Evolutionary conservation across 192 early-diverging fungal genomes (phyloP), one percentile per base, ranked within the genome.

Genomic region (Mortierella claussenii): DNA sequence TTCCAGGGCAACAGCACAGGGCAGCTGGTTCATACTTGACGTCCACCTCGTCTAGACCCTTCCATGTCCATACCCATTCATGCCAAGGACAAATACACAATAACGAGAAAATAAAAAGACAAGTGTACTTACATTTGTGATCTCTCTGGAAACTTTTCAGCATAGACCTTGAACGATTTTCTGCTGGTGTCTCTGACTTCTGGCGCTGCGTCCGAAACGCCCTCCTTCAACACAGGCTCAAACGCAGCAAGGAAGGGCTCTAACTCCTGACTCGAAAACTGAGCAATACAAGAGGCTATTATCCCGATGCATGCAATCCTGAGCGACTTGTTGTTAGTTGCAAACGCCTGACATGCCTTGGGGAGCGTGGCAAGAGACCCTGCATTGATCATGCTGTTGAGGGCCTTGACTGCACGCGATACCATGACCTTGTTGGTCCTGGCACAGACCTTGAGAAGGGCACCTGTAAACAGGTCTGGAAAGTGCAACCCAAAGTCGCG

Each of bases 341-440:
- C 46, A 13, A 89, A 69, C 1, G 84, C 80, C 23, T 85, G 79
- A 55, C 86, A 86, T 24, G 92, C 81, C 21, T 79, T 82, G 9
- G 86, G 85, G 26, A 87, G 75, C 23, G 80, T 69, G 10, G 88
- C 71, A 9, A 90, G 53, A 28, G 85, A 81, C 13, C 83, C 76
- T 21, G 84, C 68, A n/a, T 84, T 85, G 57, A 93, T 87, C 0
- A 92, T 88, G 1, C 81, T 81, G 17, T 80, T 86, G 34, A 93
- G 66, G 27, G 89, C 87, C 58, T 84, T 83, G 30, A 85, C 65
- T 6, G 87, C 89, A 43, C 88, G 84, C 4, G 79, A 81, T 32
- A 91, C 85, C 80, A 89, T 87, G 27, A 94, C 86, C 63, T 90
- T 90, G 81, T 93, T 94, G n/a, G 91, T 86, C 18, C 90, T 88